Conservation (phyloP, 768 basidiomycete species). For the Filobasidium floriforme region DNA sequence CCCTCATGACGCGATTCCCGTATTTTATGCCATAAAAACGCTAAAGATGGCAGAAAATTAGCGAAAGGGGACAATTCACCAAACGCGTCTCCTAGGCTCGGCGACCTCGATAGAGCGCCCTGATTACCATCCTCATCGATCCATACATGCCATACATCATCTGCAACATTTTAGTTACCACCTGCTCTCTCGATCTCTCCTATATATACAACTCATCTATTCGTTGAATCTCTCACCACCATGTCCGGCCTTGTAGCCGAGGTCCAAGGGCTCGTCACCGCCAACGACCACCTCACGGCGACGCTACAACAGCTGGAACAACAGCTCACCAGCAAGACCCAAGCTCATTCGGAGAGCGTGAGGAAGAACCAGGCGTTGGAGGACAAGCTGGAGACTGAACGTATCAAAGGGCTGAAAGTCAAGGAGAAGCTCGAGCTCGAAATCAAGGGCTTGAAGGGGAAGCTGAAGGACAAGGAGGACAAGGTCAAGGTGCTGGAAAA, state of each 20-base stretch:
- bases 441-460: not conserved
- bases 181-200: too few relatives aligned
- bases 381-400: not conserved
- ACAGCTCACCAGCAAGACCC: not conserved
- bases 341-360: not conserved
- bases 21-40: too few relatives aligned
- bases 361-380: not conserved
- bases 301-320: not conserved
- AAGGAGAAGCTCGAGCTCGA: not conserved
- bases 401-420: not conserved
- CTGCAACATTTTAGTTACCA: too few relatives aligned
- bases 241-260: not conserved
- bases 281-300: not conserved
- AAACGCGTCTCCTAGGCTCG: too few relatives aligned
- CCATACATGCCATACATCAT: too few relatives aligned
- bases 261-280: not conserved
- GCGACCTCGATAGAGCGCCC: too few relatives aligned
- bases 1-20: too few relatives aligned
- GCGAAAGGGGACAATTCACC: too few relatives aligned
- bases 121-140: too few relatives aligned
- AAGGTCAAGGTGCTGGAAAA: not conserved
- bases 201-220: too few relatives aligned
- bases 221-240: too few relatives aligned
- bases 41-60: too few relatives aligned
- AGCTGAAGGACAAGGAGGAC: not conserved